Percentiles rank a stretch among this genome's conserved stretches.
phyloP scores from a whole-genome alignment of 1,284 basidiomycete genomes.

The Moesziomyces sp. region DNA sequence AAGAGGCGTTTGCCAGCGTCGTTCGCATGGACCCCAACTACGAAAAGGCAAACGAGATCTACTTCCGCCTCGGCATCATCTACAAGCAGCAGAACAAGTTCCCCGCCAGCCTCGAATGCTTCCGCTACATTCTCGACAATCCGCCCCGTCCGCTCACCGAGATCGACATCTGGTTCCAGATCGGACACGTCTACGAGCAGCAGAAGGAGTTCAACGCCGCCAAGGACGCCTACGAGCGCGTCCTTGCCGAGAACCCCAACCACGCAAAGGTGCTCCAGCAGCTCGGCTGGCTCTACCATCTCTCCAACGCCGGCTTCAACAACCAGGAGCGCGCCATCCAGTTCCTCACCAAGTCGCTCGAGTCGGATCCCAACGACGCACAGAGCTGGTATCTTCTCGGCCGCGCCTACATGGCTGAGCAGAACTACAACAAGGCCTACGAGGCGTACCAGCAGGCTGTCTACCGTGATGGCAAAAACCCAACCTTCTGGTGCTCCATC shows the following conservation, averaged over 20 bases:
- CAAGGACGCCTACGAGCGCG: slow-evolving; percentile 96
- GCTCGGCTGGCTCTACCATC: slow-evolving; percentile 96
- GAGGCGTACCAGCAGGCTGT: slow-evolving; percentile 99
- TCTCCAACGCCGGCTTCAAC: slow-evolving; percentile 90
- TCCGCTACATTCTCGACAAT: slow-evolving; percentile 93
- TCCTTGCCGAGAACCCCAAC: slow-evolving; percentile 88
- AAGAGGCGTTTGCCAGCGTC: slow-evolving; percentile 96
- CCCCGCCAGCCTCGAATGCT: slow-evolving; percentile 72
- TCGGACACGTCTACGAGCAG: slow-evolving; percentile 97
- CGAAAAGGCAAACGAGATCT: slow-evolving; percentile 98
- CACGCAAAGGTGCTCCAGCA: slow-evolving; percentile 98
- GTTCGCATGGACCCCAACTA: slow-evolving; percentile 98
- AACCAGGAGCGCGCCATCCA: slow-evolving; percentile 94
- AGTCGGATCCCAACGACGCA: slow-evolving; percentile 87
- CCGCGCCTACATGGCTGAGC: slow-evolving; percentile 97
- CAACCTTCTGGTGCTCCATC: slow-evolving; percentile 99
- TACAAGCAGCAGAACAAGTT: slow-evolving; percentile 96
- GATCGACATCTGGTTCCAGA: slow-evolving; percentile 99
- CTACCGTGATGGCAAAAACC: slow-evolving; percentile 97
- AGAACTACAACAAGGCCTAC: slow-evolving; percentile 99
- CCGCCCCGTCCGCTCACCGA: slow-evolving; percentile 94
- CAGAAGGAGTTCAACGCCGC: slow-evolving; percentile 91
- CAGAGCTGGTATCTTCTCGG: slow-evolving; percentile 99
- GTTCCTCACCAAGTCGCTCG: slow-evolving; percentile 85
- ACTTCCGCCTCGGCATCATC: slow-evolving; percentile 97